These are phyloP conservation scores for Fonsecaea pedrosoi DNA, from an alignment of 2,329 filamentous ascomycete species.

Conservation along the genomic window DNA sequence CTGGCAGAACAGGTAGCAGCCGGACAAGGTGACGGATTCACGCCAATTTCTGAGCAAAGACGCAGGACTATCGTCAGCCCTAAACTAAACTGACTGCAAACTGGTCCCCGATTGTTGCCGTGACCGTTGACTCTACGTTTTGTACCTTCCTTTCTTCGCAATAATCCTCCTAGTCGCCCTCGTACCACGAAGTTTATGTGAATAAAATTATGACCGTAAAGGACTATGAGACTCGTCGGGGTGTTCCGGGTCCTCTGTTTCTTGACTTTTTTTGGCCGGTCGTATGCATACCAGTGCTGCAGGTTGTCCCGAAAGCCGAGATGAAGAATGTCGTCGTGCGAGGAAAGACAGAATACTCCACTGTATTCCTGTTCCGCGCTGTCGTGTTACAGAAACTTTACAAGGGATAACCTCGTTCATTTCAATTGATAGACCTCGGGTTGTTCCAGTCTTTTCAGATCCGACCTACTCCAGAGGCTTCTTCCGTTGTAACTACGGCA, in stretches of 20 bases:
- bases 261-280: not conserved
- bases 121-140: not conserved
- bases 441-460: not conserved
- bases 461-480: not conserved
- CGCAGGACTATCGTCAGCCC: slow-evolving; percentile 1
- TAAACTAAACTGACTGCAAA: not conserved
- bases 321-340: not conserved
- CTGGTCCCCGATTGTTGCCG: not conserved
- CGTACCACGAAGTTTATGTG: not conserved
- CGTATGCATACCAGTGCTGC: not conserved
- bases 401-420: too few relatives aligned
- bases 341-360: not conserved
- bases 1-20: not conserved
- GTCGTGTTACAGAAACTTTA: not conserved
- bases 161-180: not conserved
- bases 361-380: slow-evolving; percentile 8
- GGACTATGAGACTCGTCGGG: not conserved
- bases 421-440: not conserved
- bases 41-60: slow-evolving; percentile 5
- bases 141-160: not conserved
- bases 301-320: not conserved
- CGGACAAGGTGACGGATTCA: not conserved
- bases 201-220: not conserved
- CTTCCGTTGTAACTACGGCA: not conserved
- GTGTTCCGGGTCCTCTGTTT: not conserved